These are phyloP conservation scores for Pleurotus cornucopiae DNA, from an alignment of 768 basidiomycete species.

Conservation along the genomic window DNA sequence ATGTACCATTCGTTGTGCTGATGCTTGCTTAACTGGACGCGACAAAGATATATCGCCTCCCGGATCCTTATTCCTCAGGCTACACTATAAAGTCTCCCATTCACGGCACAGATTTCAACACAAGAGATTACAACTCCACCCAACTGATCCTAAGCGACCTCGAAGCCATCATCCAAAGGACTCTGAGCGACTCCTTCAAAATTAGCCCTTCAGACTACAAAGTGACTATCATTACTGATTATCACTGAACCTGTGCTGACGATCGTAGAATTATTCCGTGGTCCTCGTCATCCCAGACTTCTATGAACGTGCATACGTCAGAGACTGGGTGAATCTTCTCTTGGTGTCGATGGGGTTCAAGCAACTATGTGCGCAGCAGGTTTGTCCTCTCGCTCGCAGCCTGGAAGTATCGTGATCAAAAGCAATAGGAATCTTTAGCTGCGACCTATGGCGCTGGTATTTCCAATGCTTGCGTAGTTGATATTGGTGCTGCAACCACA, in stretches of 20 bases:
- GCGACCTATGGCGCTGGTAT: constrained; percentile 96
- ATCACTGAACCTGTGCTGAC: neutral
- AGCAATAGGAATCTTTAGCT: constrained; percentile 76
- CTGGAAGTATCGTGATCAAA: neutral
- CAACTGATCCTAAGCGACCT: constrained; percentile 77
- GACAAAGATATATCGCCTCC: constrained; percentile 61
- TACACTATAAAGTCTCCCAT: constrained; percentile 85
- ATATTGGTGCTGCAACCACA: constrained; percentile 83
- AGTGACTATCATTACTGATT: constrained; percentile 30
- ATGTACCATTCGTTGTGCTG: neutral
- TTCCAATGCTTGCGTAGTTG: constrained; percentile 92
- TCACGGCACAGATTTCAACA: constrained; percentile 78
- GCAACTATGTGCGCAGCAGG: constrained; percentile 90
- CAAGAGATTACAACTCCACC: constrained; percentile 65
- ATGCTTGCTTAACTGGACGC: neutral
- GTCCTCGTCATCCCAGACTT: constrained; percentile 91
- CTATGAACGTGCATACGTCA: constrained; percentile 81
- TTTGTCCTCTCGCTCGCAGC: constrained; percentile 20
- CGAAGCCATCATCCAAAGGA: constrained; percentile 59
- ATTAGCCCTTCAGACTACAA: constrained; percentile 54
- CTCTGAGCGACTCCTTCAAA: constrained; percentile 57
- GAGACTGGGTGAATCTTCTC: constrained; percentile 70
- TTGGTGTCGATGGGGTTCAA: constrained; percentile 85
- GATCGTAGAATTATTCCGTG: constrained; percentile 73
- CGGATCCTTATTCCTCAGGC: constrained; percentile 61